Conservation (phyloP, 2,329 filamentous ascomycete genomes). For the Cordyceps javanica region DNA sequence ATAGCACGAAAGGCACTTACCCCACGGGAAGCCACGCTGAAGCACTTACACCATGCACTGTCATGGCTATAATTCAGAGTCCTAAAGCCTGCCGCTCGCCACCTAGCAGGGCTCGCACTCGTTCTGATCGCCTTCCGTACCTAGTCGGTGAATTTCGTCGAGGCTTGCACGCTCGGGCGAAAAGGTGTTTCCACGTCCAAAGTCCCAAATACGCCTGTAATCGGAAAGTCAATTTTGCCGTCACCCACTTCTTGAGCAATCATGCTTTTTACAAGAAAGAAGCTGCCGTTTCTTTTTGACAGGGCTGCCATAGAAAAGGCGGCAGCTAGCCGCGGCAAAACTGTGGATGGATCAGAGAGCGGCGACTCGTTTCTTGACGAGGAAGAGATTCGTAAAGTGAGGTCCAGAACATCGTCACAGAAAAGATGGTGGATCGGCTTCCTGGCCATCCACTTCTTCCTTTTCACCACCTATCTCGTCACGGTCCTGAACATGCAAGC, state of each 20-base stretch:
- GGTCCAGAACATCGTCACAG: neutral
- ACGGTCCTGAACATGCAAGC: neutral
- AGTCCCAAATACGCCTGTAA: too few relatives aligned
- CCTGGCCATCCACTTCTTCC: neutral
- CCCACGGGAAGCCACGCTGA: neutral
- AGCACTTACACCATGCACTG: neutral
- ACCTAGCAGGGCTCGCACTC: neutral
- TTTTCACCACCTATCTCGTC: neutral
- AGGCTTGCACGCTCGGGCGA: neutral
- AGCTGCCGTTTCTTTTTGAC: slow-evolving; percentile 6
- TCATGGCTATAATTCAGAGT: neutral
- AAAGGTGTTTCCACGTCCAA: neutral
- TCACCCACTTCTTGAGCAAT: neutral
- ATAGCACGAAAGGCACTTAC: neutral
- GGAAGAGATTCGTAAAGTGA: slow-evolving; percentile 4
- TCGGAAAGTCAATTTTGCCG: too few relatives aligned
- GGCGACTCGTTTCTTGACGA: slow-evolving; percentile 10
- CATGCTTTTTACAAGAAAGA: slow-evolving; percentile 9
- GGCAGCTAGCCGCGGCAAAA: neutral
- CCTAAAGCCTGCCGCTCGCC: neutral
- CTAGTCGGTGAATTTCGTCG: neutral
- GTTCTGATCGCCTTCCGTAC: neutral
- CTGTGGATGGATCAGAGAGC: slow-evolving; percentile 6
- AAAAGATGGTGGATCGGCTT: slow-evolving; percentile 8
- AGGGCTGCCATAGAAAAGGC: slow-evolving; percentile 1